Evolutionary conservation across 352 stramenopile species (phyloP), one percentile per base, ranked within the genome.

Genomic region (Albugo candida): DNA sequence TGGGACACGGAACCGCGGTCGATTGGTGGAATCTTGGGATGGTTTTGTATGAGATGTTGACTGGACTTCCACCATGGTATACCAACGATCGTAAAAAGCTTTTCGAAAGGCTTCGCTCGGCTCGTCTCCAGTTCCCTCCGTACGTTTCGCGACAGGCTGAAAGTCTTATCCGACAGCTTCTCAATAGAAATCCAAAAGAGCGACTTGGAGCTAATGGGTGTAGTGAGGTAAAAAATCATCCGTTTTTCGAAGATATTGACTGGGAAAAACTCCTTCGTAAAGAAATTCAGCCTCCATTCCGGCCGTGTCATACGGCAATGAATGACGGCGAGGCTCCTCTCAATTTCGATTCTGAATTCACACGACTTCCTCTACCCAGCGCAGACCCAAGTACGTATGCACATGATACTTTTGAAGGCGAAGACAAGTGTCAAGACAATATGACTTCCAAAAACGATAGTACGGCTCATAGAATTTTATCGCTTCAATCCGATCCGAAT

Each of bases 11-110:
- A 40, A 94, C 83, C 21, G 81, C 84, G 16, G 83, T 96, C 21
- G 87, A 97, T 52, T 96, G 87, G 86, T 96, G 87, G 87, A 87
- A 83, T 41, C 47, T 92, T 8, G 75, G 72, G 45, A 83, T 83
- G 72, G 67, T 86, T 18, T 18, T 86, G 21, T 86, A 83, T 47
- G 74, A 86, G 45, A 86, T 86, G 74, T 63, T 86, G 5, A 86
- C 74, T 31, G 80, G 80, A 1, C 41, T 92, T 11, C 79, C 78
- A 8, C 80, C 75, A 10, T 92, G 78, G 78, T 93, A 93, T 60
- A 92, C 75, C 20, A 84, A 85, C 41, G 79, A 93, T 61, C 66
- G 79, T 14, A 81, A 92, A 53, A 92, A 91, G 56, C 63, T 93
- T 8, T 89, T 93, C 55, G 72, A 91, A 54, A 70, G 81, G 1